Percentiles rank a stretch among this genome's conserved stretches.
Evolutionary conservation across 495 filamentous ascomycete genomes (phyloP).

Genomic region (Amniculicola lignicola): DNA sequence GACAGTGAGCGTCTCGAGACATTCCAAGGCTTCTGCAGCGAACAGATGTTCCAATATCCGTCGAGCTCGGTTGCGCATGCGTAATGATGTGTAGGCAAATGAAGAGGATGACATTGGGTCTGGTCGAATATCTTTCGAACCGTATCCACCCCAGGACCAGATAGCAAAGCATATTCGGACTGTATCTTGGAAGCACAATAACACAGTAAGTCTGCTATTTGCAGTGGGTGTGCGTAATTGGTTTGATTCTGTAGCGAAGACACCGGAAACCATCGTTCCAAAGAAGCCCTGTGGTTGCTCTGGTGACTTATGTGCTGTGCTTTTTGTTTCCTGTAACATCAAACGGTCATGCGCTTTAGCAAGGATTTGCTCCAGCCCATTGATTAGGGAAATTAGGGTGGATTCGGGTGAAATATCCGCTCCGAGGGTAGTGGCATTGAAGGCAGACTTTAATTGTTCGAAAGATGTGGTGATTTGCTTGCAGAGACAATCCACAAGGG

Average conservation of each 20-base stretch:
- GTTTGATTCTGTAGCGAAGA: slow-evolving; percentile 75
- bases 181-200: slow-evolving; percentile 95
- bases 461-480: slow-evolving; percentile 70
- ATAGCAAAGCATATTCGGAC: slow-evolving; percentile 87
- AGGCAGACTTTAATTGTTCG: slow-evolving; percentile 55
- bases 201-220: slow-evolving; percentile 89
- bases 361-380: slow-evolving; percentile 85
- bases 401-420: slow-evolving; percentile 55
- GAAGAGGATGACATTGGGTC: slow-evolving; percentile 74
- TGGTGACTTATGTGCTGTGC: slow-evolving; percentile 65
- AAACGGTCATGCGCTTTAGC: slow-evolving; percentile 84
- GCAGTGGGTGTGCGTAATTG: slow-evolving; percentile 73
- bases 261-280: slow-evolving; percentile 92
- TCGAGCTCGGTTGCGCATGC: slow-evolving; percentile 83
- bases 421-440: slow-evolving; percentile 42
- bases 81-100: slow-evolving; percentile 81
- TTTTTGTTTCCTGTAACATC: slow-evolving; percentile 68
- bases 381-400: slow-evolving; percentile 72
- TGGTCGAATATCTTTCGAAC: slow-evolving; percentile 51
- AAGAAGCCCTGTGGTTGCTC: slow-evolving; percentile 91
- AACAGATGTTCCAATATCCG: slow-evolving; percentile 91
- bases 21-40: slow-evolving; percentile 89
- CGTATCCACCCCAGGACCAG: slow-evolving; percentile 85
- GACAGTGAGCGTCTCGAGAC: slow-evolving; percentile 82
- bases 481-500: slow-evolving; percentile 85